Evolutionary conservation across 495 filamentous ascomycete species (phyloP).

Genomic region (Penicillium taxi): DNA sequence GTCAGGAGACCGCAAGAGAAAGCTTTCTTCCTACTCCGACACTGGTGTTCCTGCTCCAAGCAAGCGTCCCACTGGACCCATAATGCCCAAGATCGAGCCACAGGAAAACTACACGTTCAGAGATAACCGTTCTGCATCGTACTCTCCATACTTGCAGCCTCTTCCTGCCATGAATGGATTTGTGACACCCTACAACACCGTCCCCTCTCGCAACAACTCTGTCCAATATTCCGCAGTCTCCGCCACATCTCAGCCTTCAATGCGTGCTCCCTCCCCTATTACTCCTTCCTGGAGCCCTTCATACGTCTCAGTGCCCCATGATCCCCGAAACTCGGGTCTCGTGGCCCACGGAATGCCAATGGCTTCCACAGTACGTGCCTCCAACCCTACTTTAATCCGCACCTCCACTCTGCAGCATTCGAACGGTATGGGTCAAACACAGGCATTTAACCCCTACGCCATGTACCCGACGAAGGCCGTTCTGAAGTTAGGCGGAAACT

Average conservation of each 20-base stretch:
- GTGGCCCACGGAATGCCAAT: constrained; percentile 26
- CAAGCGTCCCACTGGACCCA: constrained; percentile 40
- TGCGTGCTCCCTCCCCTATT: constrained; percentile 36
- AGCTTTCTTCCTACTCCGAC: constrained; percentile 42
- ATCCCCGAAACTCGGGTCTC: constrained; percentile 27
- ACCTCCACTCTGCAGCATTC: constrained; percentile 71
- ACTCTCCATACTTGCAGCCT: constrained; percentile 39
- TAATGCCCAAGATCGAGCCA: constrained; percentile 33
- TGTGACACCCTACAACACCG: constrained; percentile 22
- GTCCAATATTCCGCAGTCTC: constrained; percentile 28
- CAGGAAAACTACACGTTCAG: constrained; percentile 31
- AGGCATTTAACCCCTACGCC: constrained; percentile 69
- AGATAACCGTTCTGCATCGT: constrained; percentile 28
- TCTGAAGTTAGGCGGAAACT: constrained; percentile 75
- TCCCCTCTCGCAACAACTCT: constrained; percentile 20
- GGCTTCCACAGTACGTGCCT: constrained; percentile 35
- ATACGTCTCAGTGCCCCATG: constrained; percentile 22
- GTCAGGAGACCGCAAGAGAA: constrained; percentile 43
- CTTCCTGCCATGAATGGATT: constrained; percentile 29
- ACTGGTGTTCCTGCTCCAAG: constrained; percentile 27
- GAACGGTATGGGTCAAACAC: constrained; percentile 32
- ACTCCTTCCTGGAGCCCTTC: constrained; percentile 41
- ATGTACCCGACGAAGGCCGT: constrained; percentile 81
- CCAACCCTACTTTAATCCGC: constrained; percentile 65
- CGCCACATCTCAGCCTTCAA: constrained; percentile 25